Base-by-base conservation (phyloP, 768 basidiomycete genomes). In the Xanthoconium stramineum region DNA sequence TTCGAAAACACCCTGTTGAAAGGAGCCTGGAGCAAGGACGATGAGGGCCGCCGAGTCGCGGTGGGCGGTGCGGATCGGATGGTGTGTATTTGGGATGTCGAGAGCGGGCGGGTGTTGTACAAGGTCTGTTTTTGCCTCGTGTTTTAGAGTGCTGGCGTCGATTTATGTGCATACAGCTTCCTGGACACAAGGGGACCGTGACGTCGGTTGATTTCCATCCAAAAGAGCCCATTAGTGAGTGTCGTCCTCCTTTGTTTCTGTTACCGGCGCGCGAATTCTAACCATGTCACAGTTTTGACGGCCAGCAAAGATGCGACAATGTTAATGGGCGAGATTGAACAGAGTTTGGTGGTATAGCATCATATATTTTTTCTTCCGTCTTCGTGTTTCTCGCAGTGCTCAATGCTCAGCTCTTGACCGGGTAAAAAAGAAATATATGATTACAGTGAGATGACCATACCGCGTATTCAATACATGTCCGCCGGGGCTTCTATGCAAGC, bases 121-220 rank as follows among this genome's bases (percentile, higher is more conserved):
- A 92, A 94, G 82, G 86, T 94, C 40, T 8, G 68, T 57, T 64
- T 36, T 38, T 24, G 24, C 45, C 32, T 40, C 19, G 47, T 50
- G 44, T 32, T n/a, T 53, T 19, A 15, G 15, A 19, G 38, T 3
- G 1, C 33, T 39, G 29, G 11, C 12, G 14, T 44, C 42, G 17
- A 39, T 35, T n/a, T 11, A 19, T 36, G 24, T 40, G n/a, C 24
- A 28, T 35, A 19, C 57, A 91, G 91, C 80, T 98, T 54, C 93
- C 96, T 38, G 96, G 96, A 14, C 96, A 99, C 72, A 97, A 93
- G 71, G 95, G 96, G 12, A 95, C 95, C 0, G 94, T 98, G 14
- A 94, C 93, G 2, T 78, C 88, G n/a, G 92, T 94, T 0, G 97
- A 96, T 64, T 97, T 96, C 78, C 94, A 96, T 70, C 94, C 96